phyloP scores from a whole-genome alignment of 2,329 filamentous ascomycete species.

The Phoma sp. region DNA sequence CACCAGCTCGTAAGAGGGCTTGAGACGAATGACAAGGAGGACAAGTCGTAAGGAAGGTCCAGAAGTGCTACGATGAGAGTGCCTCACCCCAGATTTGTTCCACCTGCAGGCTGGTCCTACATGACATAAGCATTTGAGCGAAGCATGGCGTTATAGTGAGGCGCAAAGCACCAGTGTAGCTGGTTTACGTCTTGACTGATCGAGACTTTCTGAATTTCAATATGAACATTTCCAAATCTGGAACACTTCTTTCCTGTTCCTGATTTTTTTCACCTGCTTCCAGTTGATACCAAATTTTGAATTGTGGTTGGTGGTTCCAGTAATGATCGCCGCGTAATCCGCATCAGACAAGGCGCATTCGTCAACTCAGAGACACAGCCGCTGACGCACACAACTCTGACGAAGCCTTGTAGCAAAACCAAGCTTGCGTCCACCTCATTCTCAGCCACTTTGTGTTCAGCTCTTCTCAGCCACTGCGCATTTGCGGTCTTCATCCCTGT shows the following conservation, averaged over 20 bases:
- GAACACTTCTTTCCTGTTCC: not conserved
- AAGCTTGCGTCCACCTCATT: too few relatives aligned
- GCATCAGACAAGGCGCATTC: conserved; percentile 13
- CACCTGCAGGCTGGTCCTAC: conserved; percentile 5
- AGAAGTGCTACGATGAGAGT: not conserved
- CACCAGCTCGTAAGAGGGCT: conserved; percentile 32
- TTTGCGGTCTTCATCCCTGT: not conserved
- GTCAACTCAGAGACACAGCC: conserved; percentile 10
- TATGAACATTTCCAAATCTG: not conserved
- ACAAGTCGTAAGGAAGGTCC: not conserved
- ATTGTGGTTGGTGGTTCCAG: not conserved
- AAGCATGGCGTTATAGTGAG: conserved; percentile 12
- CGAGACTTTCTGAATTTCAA: not conserved
- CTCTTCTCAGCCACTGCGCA: not conserved
- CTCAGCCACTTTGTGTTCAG: too few relatives aligned
- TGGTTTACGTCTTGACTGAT: not conserved
- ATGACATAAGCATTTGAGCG: conserved; percentile 10
- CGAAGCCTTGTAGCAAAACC: not conserved
- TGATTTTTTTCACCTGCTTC: not conserved
- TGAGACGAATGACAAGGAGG: conserved; percentile 17
- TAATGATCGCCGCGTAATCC: conserved; percentile 14
- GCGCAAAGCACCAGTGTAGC: conserved; percentile 7
- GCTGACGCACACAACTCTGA: conserved; percentile 15
- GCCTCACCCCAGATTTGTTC: not conserved
- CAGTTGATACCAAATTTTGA: not conserved